phyloP scores from a whole-genome alignment of 768 basidiomycete genomes.

The Boletellus sp. region DNA sequence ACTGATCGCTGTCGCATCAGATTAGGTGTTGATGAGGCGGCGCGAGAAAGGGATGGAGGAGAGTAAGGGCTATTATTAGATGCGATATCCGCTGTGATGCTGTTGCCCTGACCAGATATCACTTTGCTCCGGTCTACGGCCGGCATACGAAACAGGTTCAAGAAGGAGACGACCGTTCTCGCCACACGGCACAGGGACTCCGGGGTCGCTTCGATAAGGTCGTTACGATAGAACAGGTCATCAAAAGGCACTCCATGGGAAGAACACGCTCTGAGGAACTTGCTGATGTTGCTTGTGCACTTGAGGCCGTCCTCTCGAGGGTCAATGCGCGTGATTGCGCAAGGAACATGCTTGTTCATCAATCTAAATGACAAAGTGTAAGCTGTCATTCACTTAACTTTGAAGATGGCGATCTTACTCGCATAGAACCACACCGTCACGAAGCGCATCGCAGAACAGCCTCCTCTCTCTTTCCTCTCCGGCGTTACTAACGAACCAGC shows the following conservation, averaged over 20 bases:
- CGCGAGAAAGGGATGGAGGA: conserved; percentile 34
- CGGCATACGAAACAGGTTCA: conserved; percentile 57
- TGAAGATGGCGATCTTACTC: conserved; percentile 52
- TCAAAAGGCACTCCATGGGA: conserved; percentile 59
- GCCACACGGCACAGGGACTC: conserved; percentile 72
- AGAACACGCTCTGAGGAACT: conserved; percentile 73
- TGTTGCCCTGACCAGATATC: conserved; percentile 40
- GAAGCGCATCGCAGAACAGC: conserved; percentile 68
- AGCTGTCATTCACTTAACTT: conserved; percentile 4
- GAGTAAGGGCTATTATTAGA: conserved; percentile 38
- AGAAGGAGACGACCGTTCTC: conserved; percentile 63
- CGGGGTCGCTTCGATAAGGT: conserved; percentile 56
- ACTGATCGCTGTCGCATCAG: conserved; percentile 38
- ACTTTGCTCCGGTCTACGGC: conserved; percentile 43
- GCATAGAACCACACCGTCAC: conserved; percentile 87
- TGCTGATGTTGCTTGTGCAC: conserved; percentile 68
- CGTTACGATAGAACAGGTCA: conserved; percentile 65
- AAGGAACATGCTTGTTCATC: conserved; percentile 71
- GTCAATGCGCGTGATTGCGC: conserved; percentile 58
- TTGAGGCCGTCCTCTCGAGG: conserved; percentile 62
- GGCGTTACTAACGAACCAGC: conserved; percentile 40
- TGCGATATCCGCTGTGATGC: conserved; percentile 15
- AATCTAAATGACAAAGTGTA: conserved; percentile 43
- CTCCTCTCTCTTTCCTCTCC: conserved; percentile 76
- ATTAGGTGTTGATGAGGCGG: conserved; percentile 63